phyloP scores from a whole-genome alignment of 2,329 filamentous ascomycete species.

The Cryoendolithus antarcticus region DNA sequence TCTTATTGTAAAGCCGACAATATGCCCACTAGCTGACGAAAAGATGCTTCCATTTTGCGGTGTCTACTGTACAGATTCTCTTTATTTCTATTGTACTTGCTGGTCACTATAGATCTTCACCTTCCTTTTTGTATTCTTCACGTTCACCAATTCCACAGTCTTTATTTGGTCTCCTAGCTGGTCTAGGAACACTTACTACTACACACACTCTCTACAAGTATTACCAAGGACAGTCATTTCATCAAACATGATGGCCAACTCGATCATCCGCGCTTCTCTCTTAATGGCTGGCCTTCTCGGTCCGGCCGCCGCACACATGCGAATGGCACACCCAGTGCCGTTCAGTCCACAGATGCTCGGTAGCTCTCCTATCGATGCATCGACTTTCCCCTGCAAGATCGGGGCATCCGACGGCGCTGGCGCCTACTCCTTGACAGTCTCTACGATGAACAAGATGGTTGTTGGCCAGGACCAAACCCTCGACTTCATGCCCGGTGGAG shows the following conservation, averaged over 20 bases:
- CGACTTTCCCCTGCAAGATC: constrained; percentile 74
- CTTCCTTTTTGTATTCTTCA: no score
- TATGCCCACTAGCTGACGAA: no score
- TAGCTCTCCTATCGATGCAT: constrained; percentile 44
- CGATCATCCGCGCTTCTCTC: constrained; percentile 25
- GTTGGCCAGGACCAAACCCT: constrained; percentile 52
- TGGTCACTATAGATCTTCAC: no score
- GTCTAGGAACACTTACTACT: constrained; percentile 1
- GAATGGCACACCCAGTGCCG: constrained; percentile 56
- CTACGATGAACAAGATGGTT: constrained; percentile 45
- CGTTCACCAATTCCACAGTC: no score
- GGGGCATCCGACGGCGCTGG: constrained; percentile 23
- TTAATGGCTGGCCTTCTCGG: constrained; percentile 21
- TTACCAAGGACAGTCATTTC: constrained; percentile 1
- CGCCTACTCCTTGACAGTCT: constrained; percentile 34
- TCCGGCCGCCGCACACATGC: constrained; percentile 59
- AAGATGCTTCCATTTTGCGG: no score
- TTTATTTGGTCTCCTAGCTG: constrained; percentile 1
- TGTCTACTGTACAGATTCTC: no score
- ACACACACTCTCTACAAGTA: constrained; percentile 1
- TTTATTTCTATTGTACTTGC: no score
- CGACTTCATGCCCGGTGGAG: constrained; percentile 53
- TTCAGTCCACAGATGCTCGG: constrained; percentile 41
- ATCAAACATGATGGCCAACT: constrained; percentile 4
- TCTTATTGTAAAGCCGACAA: no score